These are phyloP conservation scores for Botrytis hyacinthi DNA, from an alignment of 2,329 filamentous ascomycete species.

Conservation along the genomic window DNA sequence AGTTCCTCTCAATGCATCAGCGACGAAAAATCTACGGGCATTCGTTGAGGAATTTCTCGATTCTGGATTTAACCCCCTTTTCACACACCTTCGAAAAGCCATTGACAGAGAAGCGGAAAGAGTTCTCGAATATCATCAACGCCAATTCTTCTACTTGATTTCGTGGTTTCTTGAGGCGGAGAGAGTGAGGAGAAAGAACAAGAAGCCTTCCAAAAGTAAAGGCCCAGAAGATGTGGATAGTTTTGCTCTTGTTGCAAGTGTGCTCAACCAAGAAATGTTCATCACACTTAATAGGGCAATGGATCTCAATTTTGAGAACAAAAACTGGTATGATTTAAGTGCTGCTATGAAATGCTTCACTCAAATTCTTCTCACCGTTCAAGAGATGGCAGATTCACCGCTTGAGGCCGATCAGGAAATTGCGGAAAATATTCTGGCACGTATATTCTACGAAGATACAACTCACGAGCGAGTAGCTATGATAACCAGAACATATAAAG, in stretches of 20 bases:
- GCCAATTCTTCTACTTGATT: constrained; percentile 89
- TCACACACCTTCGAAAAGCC: constrained; percentile 80
- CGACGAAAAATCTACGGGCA: constrained; percentile 70
- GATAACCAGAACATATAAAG: constrained; percentile 82
- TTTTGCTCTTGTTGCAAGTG: constrained; percentile 83
- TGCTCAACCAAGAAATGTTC: constrained; percentile 93
- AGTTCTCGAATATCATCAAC: constrained; percentile 70
- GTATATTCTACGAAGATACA: constrained; percentile 97
- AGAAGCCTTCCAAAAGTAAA: constrained; percentile 50
- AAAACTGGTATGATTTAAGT: constrained; percentile 82
- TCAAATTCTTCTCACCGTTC: constrained; percentile 86
- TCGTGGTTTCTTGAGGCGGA: constrained; percentile 93
- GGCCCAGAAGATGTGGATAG: constrained; percentile 61
- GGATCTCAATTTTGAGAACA: constrained; percentile 74
- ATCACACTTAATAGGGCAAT: constrained; percentile 82
- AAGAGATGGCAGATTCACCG: constrained; percentile 82
- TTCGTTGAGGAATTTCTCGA: constrained; percentile 96
- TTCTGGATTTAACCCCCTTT: constrained; percentile 90
- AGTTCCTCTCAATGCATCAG: constrained; percentile 65
- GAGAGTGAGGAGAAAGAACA: constrained; percentile 63
- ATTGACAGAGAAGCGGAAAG: constrained; percentile 87
- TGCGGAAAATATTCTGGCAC: constrained; percentile 92
- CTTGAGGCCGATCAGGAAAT: constrained; percentile 96
- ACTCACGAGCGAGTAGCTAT: constrained; percentile 85
- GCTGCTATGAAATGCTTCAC: constrained; percentile 93